Conservation (phyloP, 306 rosid genomes). For the Medicago ruthenica region DNA sequence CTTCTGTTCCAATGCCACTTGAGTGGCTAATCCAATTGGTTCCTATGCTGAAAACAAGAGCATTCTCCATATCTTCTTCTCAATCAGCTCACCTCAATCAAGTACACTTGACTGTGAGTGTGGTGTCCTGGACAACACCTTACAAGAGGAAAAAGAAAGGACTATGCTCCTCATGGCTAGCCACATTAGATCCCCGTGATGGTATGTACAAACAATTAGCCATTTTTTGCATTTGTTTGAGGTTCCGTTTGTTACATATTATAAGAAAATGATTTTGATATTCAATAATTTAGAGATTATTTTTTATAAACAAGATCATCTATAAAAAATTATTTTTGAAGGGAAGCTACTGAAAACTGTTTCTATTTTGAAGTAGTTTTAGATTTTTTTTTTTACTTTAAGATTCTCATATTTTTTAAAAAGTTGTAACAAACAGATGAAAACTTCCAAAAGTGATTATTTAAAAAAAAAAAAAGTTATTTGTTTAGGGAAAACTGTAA, state of each 20-base stretch:
- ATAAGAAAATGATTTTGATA: background rate
- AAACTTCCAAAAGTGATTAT: background rate
- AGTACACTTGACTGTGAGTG: slow-evolving; percentile 86
- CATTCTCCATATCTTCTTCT: slow-evolving; percentile 88
- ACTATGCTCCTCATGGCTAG: slow-evolving; percentile 91
- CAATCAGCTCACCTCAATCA: slow-evolving; percentile 71
- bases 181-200: slow-evolving; percentile 67
- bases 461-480: no score
- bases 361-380: no score
- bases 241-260: background rate
- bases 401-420: no score
- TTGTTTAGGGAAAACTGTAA: no score
- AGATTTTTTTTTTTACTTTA: no score
- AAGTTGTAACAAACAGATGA: background rate
- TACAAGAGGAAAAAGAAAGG: slow-evolving; percentile 77
- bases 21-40: slow-evolving; percentile 95
- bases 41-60: slow-evolving; percentile 83
- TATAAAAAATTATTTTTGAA: no score
- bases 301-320: no score
- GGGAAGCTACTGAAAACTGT: no score
- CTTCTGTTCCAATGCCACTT: slow-evolving; percentile 89
- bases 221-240: slow-evolving; percentile 15
- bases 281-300: background rate
- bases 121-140: slow-evolving; percentile 82
- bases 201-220: slow-evolving; percentile 47